Conservation (phyloP, 306 rosid genomes). For the Pueraria montana region DNA sequence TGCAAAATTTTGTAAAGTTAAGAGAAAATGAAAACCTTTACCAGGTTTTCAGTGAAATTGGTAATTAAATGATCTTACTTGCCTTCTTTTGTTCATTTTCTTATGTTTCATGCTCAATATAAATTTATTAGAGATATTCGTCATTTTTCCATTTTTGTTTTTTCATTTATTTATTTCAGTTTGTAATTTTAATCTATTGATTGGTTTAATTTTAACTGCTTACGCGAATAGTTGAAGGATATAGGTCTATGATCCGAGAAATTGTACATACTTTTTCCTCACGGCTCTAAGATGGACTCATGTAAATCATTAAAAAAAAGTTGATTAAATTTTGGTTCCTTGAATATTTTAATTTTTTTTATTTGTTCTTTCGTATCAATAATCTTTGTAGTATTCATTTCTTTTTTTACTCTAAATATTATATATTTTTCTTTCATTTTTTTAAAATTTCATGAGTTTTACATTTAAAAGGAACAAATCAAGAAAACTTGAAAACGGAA, state of each 20-base stretch:
- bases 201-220: neutral
- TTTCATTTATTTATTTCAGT: neutral
- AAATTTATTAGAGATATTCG: neutral
- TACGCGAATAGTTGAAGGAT: neutral
- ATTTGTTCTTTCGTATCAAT: no score
- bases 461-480: neutral
- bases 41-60: neutral
- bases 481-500: neutral
- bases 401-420: no score
- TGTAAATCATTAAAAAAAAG: no score
- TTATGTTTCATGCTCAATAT: neutral
- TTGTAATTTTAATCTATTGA: neutral
- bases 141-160: neutral
- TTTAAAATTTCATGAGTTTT: no score
- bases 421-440: neutral
- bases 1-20: conserved; percentile 40
- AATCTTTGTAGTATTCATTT: no score
- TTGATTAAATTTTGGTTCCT: no score
- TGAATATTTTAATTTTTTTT: no score
- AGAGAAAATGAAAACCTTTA: conserved; percentile 23
- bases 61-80: neutral
- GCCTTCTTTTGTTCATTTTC: neutral
- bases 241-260: no score
- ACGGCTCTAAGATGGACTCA: neutral
- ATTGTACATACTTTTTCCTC: neutral